These are phyloP conservation scores for Aureobasidium zeae DNA, from an alignment of 2,329 filamentous ascomycete genomes.

Conservation along the genomic window DNA sequence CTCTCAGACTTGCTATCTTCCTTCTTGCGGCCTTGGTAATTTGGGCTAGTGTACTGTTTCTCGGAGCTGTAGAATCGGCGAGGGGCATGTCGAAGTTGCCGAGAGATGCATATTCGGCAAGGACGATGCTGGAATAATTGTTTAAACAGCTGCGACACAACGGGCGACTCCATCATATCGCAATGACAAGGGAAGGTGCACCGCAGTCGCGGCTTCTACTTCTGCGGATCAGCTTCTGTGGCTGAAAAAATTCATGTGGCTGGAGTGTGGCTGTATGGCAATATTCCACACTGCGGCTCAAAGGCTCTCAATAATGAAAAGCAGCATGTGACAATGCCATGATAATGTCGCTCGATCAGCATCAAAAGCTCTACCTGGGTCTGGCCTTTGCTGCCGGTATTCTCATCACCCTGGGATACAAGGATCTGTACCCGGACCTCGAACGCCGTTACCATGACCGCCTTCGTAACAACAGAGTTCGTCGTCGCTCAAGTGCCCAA, in stretches of 20 bases:
- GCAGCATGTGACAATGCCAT: slow-evolving; percentile 12
- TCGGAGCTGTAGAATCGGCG: slow-evolving; percentile 14
- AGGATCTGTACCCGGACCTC: slow-evolving; percentile 69
- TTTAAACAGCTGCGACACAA: slow-evolving; percentile 69
- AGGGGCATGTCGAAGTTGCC: slow-evolving; percentile 13
- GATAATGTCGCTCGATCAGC: slow-evolving; percentile 14
- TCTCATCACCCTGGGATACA: slow-evolving; percentile 65
- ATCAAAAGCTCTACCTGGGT: slow-evolving; percentile 15
- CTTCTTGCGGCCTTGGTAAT: slow-evolving; percentile 18
- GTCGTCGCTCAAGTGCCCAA: slow-evolving; percentile 22
- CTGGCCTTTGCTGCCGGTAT: slow-evolving; percentile 61
- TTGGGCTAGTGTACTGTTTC: slow-evolving; percentile 12
- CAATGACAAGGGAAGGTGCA: too few species aligned
- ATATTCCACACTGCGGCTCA: too few species aligned
- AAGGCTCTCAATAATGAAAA: too few species aligned
- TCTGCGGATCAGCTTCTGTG: background rate
- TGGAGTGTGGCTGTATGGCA: too few species aligned
- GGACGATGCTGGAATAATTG: slow-evolving; percentile 72
- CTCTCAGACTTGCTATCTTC: slow-evolving; percentile 48
- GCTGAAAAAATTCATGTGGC: slow-evolving; percentile 7
- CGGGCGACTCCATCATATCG: slow-evolving; percentile 79
- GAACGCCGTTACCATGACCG: slow-evolving; percentile 52
- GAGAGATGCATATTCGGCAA: slow-evolving; percentile 43
- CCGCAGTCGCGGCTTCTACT: too few species aligned
- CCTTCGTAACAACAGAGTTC: slow-evolving; percentile 20